Evolutionary conservation across 192 early-diverging fungal species (phyloP), one percentile per base, ranked within the genome.

Genomic region (Obelidium mucronatum): DNA sequence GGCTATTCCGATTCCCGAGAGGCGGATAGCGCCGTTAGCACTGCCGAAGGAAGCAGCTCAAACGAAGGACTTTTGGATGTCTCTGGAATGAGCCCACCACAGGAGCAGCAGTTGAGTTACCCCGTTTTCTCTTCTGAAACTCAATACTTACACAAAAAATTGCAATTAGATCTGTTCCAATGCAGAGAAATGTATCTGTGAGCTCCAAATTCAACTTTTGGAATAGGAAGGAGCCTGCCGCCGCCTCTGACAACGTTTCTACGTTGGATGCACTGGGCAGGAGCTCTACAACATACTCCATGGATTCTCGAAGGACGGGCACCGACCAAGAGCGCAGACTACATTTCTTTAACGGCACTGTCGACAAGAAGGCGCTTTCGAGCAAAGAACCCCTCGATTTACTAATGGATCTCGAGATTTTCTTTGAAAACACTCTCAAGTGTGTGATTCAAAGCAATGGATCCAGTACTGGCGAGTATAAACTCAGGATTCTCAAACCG

Each of bases 361-460:
- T 69, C 17, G 67, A 69, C 35, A 48, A 54, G 19, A 31, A 40
- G 24, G 67, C 67, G n/a, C 48, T 69, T 24, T 69, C 67, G 17
- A 53, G 28, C 19, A 24, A 40, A 44, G 67, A 69, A n/a, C 67
- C 67, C 30, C 28, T 54, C n/a, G 67, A 69, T 17, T 40, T 69
- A 26, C 8, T 69, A 11, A 36, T 30, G 8, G 67, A 69, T 51
- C 22, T 69, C 26, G 52, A 48, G 26, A 24, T 40, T 5, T 24
- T 52, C 15, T 53, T 69, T 69, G 67, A 36, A 52, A 31, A n/a
- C 67, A 69, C 28, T 51, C 28, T 24, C 24, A 60, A 60, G 8
- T 60, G 24, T 24, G 26, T 33, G 11, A 30, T 69, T 26, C 11
- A 69, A 48, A 48, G 44, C 40, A 54, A 54, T 36, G 67, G 52